Percentiles rank a stretch among this genome's conserved stretches.
Conservation (phyloP, 345 rosid species). For the Raphanus sativus region DNA sequence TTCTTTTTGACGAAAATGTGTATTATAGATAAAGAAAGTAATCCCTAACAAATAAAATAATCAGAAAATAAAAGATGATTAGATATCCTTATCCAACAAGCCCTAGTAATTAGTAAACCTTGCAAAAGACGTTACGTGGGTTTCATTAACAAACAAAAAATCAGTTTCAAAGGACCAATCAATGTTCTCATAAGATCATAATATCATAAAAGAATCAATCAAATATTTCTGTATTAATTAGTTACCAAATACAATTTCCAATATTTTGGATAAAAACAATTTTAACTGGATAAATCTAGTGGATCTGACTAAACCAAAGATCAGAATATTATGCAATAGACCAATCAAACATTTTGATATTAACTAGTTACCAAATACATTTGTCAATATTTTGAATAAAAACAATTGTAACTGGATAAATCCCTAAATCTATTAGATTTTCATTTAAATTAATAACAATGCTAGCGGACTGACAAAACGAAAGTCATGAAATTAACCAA, state of each 20-base stretch:
- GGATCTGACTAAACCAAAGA: neutral
- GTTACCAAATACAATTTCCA: slow-evolving; percentile 3
- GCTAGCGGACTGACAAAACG: neutral
- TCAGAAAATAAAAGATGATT: neutral
- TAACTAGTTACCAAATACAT: neutral
- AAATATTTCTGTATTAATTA: neutral
- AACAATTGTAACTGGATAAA: neutral
- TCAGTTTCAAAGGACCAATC: slow-evolving; percentile 16
- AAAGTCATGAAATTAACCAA: neutral
- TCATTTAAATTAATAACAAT: neutral
- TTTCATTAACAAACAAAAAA: neutral
- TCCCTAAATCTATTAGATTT: neutral
- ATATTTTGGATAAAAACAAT: neutral
- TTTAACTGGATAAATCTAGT: slow-evolving; percentile 9
- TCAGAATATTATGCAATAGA: neutral
- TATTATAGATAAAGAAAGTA: neutral
- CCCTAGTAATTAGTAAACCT: slow-evolving; percentile 4
- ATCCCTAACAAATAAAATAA: neutral
- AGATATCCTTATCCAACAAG: slow-evolving; percentile 15
- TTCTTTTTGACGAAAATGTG: too few relatives aligned
- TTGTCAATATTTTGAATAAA: neutral
- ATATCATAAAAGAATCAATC: neutral
- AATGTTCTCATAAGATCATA: slow-evolving; percentile 11
- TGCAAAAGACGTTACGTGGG: slow-evolving; percentile 14
- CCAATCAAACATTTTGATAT: slow-evolving; percentile 8